Conservation (phyloP, 805 yeast species). For the Ogataea methylovora region DNA sequence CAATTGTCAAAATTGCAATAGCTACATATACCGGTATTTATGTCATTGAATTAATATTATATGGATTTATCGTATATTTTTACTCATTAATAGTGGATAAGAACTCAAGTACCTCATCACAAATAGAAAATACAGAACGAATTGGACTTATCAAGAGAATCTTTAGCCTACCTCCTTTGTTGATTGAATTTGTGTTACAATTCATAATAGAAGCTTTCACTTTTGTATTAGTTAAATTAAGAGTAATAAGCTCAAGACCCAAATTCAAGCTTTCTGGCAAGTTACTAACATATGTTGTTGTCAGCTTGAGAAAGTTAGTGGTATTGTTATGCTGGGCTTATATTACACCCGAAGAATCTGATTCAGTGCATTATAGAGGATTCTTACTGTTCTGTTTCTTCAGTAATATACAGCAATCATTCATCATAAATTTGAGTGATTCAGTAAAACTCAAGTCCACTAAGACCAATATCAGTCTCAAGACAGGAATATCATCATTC, state of each 20-base stretch:
- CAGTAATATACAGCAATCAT: constrained; percentile 18
- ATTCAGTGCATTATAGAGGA: constrained; percentile 19
- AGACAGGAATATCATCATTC: not conserved
- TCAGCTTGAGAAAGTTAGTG: constrained; percentile 19
- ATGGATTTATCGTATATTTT: constrained; percentile 16
- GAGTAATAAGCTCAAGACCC: not conserved
- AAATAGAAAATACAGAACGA: constrained; percentile 1
- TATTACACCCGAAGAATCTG: constrained; percentile 20
- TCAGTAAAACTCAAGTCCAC: not conserved
- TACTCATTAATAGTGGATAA: constrained; percentile 10
- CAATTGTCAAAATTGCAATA: constrained; percentile 19
- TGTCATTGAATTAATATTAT: constrained; percentile 9
- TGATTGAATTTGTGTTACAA: constrained; percentile 16
- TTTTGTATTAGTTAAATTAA: constrained; percentile 1
- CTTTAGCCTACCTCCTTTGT: constrained; percentile 15
- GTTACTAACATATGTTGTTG: constrained; percentile 17
- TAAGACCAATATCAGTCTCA: not conserved
- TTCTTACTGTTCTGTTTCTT: constrained; percentile 16
- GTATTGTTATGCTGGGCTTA: constrained; percentile 21
- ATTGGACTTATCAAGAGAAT: constrained; percentile 13
- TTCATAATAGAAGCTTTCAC: constrained; percentile 6
- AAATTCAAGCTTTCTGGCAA: constrained; percentile 4
- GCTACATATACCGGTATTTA: constrained; percentile 21
- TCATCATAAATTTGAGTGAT: constrained; percentile 14
- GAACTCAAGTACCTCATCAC: not conserved